phyloP scores from a whole-genome alignment of 441 rosid genomes.

The Corymbia calophylla region DNA sequence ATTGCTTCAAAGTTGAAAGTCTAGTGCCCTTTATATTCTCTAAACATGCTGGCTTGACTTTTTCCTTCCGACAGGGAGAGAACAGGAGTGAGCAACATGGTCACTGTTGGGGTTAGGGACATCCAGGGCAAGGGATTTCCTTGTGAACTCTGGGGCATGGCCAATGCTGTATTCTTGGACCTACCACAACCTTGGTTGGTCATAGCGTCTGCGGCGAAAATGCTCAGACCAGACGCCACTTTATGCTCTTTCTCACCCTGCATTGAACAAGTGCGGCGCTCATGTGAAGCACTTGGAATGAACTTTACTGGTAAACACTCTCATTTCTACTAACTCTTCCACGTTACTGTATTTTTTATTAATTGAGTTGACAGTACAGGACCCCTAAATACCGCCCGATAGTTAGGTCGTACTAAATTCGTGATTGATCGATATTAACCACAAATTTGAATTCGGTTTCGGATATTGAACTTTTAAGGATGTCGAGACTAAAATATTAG shows the following conservation, averaged over 20 bases:
- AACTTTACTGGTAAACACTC: slow-evolving; percentile 49
- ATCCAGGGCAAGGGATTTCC: slow-evolving; percentile 89
- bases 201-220: slow-evolving; percentile 63
- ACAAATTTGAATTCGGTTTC: no score
- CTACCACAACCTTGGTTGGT: slow-evolving; percentile 87
- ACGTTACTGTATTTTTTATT: not conserved
- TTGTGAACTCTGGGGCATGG: slow-evolving; percentile 46
- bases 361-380: not conserved
- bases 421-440: no score
- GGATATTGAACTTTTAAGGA: no score
- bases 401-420: no score
- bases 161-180: slow-evolving; percentile 72
- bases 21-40: not conserved
- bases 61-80: slow-evolving; percentile 31
- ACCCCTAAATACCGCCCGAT: no score
- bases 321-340: not conserved
- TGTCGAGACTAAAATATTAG: no score
- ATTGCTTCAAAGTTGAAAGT: not conserved
- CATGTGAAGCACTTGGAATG: slow-evolving; percentile 61
- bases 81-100: slow-evolving; percentile 62
- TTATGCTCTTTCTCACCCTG: slow-evolving; percentile 90
- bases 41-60: not conserved
- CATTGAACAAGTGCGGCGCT: slow-evolving; percentile 80
- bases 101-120: slow-evolving; percentile 76
- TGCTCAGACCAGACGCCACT: slow-evolving; percentile 73